Evolutionary conservation across 2,329 filamentous ascomycete genomes (phyloP), one percentile per base, ranked within the genome.

Genomic region (Scortechinia acanthostroma): DNA sequence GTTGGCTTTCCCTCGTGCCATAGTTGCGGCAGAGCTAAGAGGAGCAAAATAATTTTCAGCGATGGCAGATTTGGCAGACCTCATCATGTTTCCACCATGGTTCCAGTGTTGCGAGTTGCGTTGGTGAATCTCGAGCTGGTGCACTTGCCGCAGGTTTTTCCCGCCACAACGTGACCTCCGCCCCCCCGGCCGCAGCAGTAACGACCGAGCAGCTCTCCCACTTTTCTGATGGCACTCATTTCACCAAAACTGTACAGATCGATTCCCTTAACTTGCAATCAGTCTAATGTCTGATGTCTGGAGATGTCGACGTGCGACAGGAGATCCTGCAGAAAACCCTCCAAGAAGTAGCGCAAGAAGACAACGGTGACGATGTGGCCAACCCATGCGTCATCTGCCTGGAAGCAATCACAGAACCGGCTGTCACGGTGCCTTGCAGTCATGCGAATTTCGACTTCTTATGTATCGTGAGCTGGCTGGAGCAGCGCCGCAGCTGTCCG

Each of bases 391-490:
- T 80, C 43, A 83, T 84, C 53, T 84, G 80, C 55, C 68, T 84
- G 21, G 74, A 79, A 35, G 49, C 62, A 20, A 65, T 83, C 52
- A 72, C 70, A 13, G 77, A 83, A 52, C 62, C 71, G 44, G 76
- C 76, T 17, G 63, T 76, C 30, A 69, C 77, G n/a, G 63, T 69
- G 5, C 78, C 79, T 2, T 84, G 80, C 63, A 72, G 73, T 44
- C 80, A 84, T 63, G 62, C 67, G 46, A 73, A 68, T 47, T 84
- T 83, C 59, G 79, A 83, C 60, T 83, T 81, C 53, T 56, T 80
- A 1, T 84, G 80, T 56, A 66, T 83, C 4, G 63, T 74, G 10
- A 80, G 73, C 58, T 84, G 80, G 80, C 63, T 82, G 17, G 72
- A 81, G 52, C 68, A 80, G 52, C 68, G 71, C 4, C 66, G 73